Conservation (phyloP, 108 stramenopile species). For the Hondaea fermentalgiana region DNA sequence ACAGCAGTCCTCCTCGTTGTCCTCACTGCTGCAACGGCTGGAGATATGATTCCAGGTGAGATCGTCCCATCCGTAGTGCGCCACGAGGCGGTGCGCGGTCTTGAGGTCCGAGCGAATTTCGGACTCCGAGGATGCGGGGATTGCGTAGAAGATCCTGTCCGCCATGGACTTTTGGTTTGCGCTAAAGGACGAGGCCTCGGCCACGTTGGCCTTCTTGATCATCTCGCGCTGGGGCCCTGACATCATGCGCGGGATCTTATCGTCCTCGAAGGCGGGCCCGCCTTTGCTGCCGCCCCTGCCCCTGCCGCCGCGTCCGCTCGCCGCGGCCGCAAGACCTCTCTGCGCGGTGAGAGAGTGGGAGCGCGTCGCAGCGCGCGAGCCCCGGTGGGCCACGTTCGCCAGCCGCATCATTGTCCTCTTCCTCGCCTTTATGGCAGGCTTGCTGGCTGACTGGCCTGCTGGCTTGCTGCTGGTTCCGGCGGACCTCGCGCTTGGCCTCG, state of each 20-base stretch:
- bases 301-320: no score
- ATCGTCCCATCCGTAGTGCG: not conserved
- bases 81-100: not conserved
- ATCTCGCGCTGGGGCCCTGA: not conserved
- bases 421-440: no score
- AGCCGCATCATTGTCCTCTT: no score
- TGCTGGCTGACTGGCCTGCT: no score
- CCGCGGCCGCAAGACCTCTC: no score
- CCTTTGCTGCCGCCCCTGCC: not conserved
- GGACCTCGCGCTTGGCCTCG: no score
- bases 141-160: not conserved
- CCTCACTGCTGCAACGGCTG: not conserved
- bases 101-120: constrained; percentile 8
- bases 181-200: not conserved
- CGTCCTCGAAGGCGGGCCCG: not conserved
- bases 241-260: not conserved
- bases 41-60: constrained; percentile 3
- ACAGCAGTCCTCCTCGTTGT: not conserved
- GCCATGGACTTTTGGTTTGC: not conserved
- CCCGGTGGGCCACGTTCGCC: no score
- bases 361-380: no score
- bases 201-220: not conserved
- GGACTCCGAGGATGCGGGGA: not conserved
- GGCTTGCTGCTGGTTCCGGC: no score
- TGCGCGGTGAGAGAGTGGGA: no score